phyloP scores from a whole-genome alignment of 2,329 filamentous ascomycete species.

The Ilyonectria mors-panacis region DNA sequence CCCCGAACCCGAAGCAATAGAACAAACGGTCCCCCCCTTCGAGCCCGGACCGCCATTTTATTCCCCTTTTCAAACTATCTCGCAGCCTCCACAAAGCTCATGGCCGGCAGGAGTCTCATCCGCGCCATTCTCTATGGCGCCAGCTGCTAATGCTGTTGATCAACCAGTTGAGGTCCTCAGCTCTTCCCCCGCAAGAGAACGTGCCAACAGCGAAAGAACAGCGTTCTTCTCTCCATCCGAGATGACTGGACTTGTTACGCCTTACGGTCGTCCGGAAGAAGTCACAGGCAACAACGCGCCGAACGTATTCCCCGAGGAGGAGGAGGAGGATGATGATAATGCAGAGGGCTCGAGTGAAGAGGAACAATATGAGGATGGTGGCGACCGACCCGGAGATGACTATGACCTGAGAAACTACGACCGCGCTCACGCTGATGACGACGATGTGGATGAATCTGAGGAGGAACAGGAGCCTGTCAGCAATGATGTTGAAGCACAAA shows the following conservation, averaged over 20 bases:
- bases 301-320: slow-evolving; percentile 25
- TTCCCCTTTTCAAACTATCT: slow-evolving; percentile 22
- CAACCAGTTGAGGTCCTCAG: slow-evolving; percentile 44
- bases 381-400: slow-evolving; percentile 51
- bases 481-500: slow-evolving; percentile 43
- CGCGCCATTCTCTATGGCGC: slow-evolving; percentile 20
- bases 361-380: slow-evolving; percentile 45
- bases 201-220: slow-evolving; percentile 27
- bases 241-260: slow-evolving; percentile 14
- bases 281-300: slow-evolving; percentile 14
- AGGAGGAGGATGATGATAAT: slow-evolving; percentile 26
- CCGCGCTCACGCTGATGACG: slow-evolving; percentile 52
- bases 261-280: not conserved
- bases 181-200: slow-evolving; percentile 39
- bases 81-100: slow-evolving; percentile 26
- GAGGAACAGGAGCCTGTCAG: slow-evolving; percentile 49
- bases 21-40: slow-evolving; percentile 26
- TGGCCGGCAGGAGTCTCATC: slow-evolving; percentile 33
- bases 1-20: not conserved
- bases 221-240: slow-evolving; percentile 27
- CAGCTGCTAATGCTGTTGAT: slow-evolving; percentile 35
- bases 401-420: slow-evolving; percentile 54
- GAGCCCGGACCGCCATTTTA: slow-evolving; percentile 27
- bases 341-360: slow-evolving; percentile 34
- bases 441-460: slow-evolving; percentile 49